phyloP scores from a whole-genome alignment of 371 early-diverging fungal genomes.

The Mucor ambiguus region DNA sequence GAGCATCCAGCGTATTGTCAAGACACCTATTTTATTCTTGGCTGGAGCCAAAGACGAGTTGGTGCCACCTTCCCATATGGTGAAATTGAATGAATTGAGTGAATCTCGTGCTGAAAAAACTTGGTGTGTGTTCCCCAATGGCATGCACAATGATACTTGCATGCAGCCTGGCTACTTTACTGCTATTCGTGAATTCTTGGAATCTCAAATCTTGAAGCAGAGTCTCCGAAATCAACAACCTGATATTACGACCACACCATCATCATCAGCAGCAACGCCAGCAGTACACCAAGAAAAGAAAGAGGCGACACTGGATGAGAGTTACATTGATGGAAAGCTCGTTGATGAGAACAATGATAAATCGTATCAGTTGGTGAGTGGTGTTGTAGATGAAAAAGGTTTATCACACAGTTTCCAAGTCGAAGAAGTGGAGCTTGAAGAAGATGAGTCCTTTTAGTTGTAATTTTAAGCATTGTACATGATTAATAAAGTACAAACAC shows the following conservation, averaged over 20 bases:
- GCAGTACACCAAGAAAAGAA: slow-evolving; percentile 5
- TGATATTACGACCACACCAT: not conserved
- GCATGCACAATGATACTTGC: slow-evolving; percentile 93
- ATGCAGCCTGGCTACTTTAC: slow-evolving; percentile 87
- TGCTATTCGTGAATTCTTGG: slow-evolving; percentile 56
- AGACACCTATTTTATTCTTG: slow-evolving; percentile 84
- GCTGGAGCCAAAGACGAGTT: slow-evolving; percentile 86
- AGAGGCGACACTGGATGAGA: slow-evolving; percentile 17
- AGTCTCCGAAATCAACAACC: not conserved
- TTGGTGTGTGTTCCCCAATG: slow-evolving; percentile 68
- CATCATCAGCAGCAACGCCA: not conserved
- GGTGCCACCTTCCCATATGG: slow-evolving; percentile 90
- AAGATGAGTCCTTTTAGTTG: slow-evolving; percentile 4
- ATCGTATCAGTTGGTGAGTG: slow-evolving; percentile 43
- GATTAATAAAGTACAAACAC: not conserved
- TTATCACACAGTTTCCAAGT: slow-evolving; percentile 34
- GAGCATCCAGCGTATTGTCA: slow-evolving; percentile 68
- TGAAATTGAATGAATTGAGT: slow-evolving; percentile 63
- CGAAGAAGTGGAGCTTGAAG: slow-evolving; percentile 23
- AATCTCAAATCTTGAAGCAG: slow-evolving; percentile 26
- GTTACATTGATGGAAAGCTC: slow-evolving; percentile 24
- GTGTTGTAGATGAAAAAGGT: slow-evolving; percentile 37
- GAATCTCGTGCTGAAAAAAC: slow-evolving; percentile 54
- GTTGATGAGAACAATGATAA: slow-evolving; percentile 16
- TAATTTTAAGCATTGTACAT: not conserved